Percentiles rank a stretch among this genome's conserved stretches.
These are phyloP conservation scores for Ganoderma sinense DNA, from an alignment of 1,284 basidiomycete genomes.

Conservation along the genomic window DNA sequence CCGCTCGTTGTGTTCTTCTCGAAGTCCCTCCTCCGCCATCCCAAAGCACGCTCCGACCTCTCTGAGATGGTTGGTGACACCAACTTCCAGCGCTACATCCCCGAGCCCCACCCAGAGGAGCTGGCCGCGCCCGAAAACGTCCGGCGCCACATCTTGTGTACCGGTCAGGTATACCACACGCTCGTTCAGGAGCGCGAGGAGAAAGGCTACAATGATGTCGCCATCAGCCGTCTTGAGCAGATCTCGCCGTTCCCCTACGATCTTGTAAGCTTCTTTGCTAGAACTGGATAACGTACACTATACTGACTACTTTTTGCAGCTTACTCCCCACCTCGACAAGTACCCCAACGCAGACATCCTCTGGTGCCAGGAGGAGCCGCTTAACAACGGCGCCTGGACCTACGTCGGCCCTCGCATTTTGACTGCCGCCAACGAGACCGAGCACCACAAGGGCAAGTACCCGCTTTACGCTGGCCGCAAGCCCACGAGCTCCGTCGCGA, in stretches of 20 bases:
- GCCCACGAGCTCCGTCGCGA: constrained; percentile 90
- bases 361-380: constrained; percentile 94
- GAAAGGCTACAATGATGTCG: constrained; percentile 90
- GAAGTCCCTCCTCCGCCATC: constrained; percentile 94
- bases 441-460: constrained; percentile 92
- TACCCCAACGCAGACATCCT: constrained; percentile 94
- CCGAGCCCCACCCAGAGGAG: constrained; percentile 78
- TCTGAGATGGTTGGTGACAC: constrained; percentile 91
- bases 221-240: constrained; percentile 95
- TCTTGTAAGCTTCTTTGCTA: constrained; percentile 53
- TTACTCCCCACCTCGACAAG: constrained; percentile 91
- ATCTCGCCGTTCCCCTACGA: constrained; percentile 97
- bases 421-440: constrained; percentile 83
- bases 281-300: background rate
- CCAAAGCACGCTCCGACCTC: constrained; percentile 86
- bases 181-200: constrained; percentile 91
- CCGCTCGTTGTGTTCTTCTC: constrained; percentile 97
- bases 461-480: constrained; percentile 88
- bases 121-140: constrained; percentile 88
- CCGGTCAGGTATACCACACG: constrained; percentile 94
- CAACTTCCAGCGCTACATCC: constrained; percentile 92
- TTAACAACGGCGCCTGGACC: constrained; percentile 95
- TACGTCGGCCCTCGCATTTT: constrained; percentile 91
- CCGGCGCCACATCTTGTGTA: constrained; percentile 91
- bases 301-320: constrained; percentile 46